Percentiles rank a stretch among this genome's conserved stretches.
Conservation (phyloP, 805 yeast genomes). For the Lachancea waltii region DNA sequence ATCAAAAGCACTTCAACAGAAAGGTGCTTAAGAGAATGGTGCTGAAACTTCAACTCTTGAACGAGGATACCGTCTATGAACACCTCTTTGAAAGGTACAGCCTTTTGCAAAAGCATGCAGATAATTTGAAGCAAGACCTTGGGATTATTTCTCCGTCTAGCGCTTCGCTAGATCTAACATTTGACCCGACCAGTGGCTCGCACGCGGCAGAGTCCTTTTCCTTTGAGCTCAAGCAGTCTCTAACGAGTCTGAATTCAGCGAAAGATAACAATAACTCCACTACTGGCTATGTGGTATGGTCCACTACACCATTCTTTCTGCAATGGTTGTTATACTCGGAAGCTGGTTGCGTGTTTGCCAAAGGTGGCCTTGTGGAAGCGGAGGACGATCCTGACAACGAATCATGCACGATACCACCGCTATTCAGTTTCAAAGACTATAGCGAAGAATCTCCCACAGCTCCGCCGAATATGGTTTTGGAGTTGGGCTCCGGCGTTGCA, state of each 20-base stretch:
- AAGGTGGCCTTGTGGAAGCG: slow-evolving; percentile 12
- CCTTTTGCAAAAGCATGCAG: slow-evolving; percentile 16
- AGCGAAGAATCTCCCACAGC: neutral
- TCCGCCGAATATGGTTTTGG: slow-evolving; percentile 16
- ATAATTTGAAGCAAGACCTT: slow-evolving; percentile 27
- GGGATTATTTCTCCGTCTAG: slow-evolving; percentile 23
- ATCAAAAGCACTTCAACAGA: too few relatives aligned
- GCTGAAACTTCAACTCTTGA: slow-evolving; percentile 11
- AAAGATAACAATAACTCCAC: slow-evolving; percentile 31
- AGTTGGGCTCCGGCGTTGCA: slow-evolving; percentile 32
- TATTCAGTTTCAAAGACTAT: slow-evolving; percentile 2
- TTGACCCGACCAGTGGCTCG: slow-evolving; percentile 18
- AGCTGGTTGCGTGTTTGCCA: slow-evolving; percentile 15
- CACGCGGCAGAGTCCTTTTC: slow-evolving; percentile 15
- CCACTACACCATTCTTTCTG: slow-evolving; percentile 30
- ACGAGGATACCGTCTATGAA: slow-evolving; percentile 24
- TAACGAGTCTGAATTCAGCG: slow-evolving; percentile 26
- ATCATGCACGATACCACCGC: slow-evolving; percentile 1
- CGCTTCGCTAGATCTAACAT: slow-evolving; percentile 15
- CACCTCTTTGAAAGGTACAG: slow-evolving; percentile 31
- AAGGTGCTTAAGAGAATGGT: neutral
- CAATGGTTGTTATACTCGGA: slow-evolving; percentile 29
- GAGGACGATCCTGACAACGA: slow-evolving; percentile 1
- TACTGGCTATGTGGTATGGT: slow-evolving; percentile 34
- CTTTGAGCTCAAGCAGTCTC: slow-evolving; percentile 24